These are phyloP conservation scores for Gynochthodes officinalis DNA, from an alignment of 257 asterid genomes.

Conservation along the genomic window DNA sequence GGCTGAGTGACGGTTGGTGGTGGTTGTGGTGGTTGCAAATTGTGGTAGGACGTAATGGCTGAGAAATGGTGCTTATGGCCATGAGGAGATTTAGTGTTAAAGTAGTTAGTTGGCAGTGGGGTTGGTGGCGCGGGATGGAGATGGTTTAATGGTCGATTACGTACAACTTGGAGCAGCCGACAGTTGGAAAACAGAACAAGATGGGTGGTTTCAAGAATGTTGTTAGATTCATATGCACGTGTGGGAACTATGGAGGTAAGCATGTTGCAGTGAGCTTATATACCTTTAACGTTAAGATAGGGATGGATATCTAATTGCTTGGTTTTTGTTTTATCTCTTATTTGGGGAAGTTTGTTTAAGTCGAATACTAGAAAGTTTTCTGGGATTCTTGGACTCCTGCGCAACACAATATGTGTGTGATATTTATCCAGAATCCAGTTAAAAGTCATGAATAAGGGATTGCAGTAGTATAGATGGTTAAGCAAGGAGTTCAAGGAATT, in stretches of 20 bases:
- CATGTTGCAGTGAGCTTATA: not conserved
- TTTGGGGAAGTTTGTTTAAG: not conserved
- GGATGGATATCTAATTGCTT: not conserved
- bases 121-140: slow-evolving; percentile 23
- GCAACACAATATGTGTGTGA: not conserved
- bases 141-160: not conserved
- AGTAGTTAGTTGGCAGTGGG: slow-evolving; percentile 7
- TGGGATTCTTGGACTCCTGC: too few species aligned
- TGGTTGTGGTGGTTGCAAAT: not conserved
- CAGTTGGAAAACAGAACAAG: not conserved
- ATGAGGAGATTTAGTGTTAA: not conserved
- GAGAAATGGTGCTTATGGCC: not conserved
- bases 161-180: not conserved
- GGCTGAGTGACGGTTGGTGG: slow-evolving; percentile 3
- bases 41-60: too few species aligned
- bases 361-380: not conserved
- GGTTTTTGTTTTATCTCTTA: not conserved
- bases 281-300: slow-evolving; percentile 13
- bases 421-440: not conserved
- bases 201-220: slow-evolving; percentile 27
- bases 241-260: slow-evolving; percentile 18
- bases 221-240: slow-evolving; percentile 21
- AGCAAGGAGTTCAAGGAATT: not conserved
- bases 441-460: not conserved
- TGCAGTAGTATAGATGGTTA: not conserved